Percentiles rank a stretch among this genome's conserved stretches.
Evolutionary conservation across 306 rosid genomes (phyloP).

Genomic region (Malus fusca): DNA sequence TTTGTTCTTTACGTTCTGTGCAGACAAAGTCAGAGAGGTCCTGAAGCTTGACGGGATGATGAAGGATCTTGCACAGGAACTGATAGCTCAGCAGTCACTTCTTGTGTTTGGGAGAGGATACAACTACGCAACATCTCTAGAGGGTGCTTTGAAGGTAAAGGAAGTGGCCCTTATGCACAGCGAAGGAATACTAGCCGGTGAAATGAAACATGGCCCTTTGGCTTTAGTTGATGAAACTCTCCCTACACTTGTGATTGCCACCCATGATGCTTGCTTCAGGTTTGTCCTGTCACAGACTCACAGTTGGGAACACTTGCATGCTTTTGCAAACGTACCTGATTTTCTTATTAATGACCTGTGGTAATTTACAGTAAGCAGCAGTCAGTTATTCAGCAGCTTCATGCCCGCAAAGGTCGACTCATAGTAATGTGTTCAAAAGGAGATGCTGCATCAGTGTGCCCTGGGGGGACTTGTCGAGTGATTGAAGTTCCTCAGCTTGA

Average conservation of each 20-base stretch:
- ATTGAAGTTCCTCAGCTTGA: slow-evolving; percentile 87
- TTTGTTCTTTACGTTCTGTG: slow-evolving; percentile 13
- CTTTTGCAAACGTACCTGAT: slow-evolving; percentile 14
- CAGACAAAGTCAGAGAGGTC: slow-evolving; percentile 88
- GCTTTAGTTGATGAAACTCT: slow-evolving; percentile 96
- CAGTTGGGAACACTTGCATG: slow-evolving; percentile 2
- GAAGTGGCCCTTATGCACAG: slow-evolving; percentile 99
- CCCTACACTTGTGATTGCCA: slow-evolving; percentile 81
- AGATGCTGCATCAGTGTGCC: slow-evolving; percentile 62
- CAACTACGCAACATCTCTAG: slow-evolving; percentile 91
- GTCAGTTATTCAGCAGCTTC: slow-evolving; percentile 97
- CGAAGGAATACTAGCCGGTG: slow-evolving; percentile 99
- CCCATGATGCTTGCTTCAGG: slow-evolving; percentile 97
- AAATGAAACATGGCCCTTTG: slow-evolving; percentile 98
- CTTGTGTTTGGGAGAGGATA: slow-evolving; percentile 96
- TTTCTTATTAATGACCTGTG: slow-evolving; percentile 14
- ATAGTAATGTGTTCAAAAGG: slow-evolving; percentile 88
- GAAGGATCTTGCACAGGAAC: slow-evolving; percentile 78
- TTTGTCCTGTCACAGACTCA: slow-evolving; percentile 23
- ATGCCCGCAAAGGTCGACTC: slow-evolving; percentile 94
- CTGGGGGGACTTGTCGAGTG: slow-evolving; percentile 57
- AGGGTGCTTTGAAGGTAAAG: slow-evolving; percentile 97
- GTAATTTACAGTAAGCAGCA: slow-evolving; percentile 84
- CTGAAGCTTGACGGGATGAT: slow-evolving; percentile 80
- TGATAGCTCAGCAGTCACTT: slow-evolving; percentile 93